A percentile compares a stretch with the other conserved stretches of the same genome.
These are phyloP conservation scores for Sextonia rubra DNA, from an alignment of 164 flowering plant genomes.

Conservation along the genomic window DNA sequence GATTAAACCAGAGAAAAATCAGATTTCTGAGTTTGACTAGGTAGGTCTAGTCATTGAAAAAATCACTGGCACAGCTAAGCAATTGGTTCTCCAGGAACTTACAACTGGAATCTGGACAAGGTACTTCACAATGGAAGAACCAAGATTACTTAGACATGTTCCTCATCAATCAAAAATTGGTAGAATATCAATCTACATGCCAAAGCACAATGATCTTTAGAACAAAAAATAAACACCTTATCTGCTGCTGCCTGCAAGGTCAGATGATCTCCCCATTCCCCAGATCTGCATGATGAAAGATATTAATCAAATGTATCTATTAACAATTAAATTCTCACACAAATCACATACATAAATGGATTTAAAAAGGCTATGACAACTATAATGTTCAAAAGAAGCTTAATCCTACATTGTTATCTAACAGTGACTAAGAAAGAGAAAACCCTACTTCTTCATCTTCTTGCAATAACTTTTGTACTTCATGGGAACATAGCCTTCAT, in stretches of 20 bases:
- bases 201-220: not conserved
- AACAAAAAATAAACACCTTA: constrained; percentile 42
- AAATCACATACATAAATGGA: constrained; percentile 7
- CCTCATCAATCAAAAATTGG: not conserved
- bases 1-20: too few relatives aligned
- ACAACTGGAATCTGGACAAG: too few relatives aligned
- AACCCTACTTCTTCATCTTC: constrained; percentile 33
- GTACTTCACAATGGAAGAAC: not conserved
- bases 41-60: not conserved
- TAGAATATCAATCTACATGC: not conserved
- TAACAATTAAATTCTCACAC: constrained; percentile 37
- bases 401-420: too few relatives aligned
- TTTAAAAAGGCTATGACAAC: not conserved
- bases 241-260: constrained; percentile 96
- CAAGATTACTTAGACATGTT: not conserved
- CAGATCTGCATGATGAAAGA: constrained; percentile 43
- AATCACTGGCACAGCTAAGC: too few relatives aligned
- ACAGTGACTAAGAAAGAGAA: not conserved
- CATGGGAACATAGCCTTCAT: constrained; percentile 74
- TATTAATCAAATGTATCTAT: constrained; percentile 10
- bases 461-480: constrained; percentile 45
- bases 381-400: not conserved
- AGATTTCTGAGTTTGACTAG: not conserved
- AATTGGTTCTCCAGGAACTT: too few relatives aligned
- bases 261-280: constrained; percentile 97